Percentiles rank a stretch among this genome's conserved stretches.
These are phyloP conservation scores for Mycena maculata DNA, from an alignment of 768 basidiomycete genomes.

Conservation along the genomic window DNA sequence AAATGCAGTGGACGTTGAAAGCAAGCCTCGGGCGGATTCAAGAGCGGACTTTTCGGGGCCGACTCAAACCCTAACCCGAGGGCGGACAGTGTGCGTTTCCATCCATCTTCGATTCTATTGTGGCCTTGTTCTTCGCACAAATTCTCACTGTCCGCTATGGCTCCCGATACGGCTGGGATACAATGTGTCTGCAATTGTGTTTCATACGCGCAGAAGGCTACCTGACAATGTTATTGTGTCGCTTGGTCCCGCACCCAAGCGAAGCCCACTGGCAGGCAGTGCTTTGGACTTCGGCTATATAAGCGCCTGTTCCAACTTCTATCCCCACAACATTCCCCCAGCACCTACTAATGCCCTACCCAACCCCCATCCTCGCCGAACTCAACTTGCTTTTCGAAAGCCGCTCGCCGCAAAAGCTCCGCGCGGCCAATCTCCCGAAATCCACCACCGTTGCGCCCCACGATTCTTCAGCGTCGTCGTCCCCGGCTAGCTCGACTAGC, in stretches of 20 bases:
- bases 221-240: constrained; percentile 1
- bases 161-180: neutral
- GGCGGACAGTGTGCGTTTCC: neutral
- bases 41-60: too few species aligned
- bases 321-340: constrained; percentile 6
- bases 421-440: neutral
- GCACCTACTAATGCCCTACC: constrained; percentile 19
- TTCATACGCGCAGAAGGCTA: neutral
- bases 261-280: constrained; percentile 3
- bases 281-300: constrained; percentile 25
- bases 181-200: constrained; percentile 22
- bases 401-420: constrained; percentile 15
- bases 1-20: too few species aligned
- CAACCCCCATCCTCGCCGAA: constrained; percentile 24
- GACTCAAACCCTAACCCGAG: too few species aligned
- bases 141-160: neutral
- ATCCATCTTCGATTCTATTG: neutral
- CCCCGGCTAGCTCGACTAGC: constrained; percentile 33
- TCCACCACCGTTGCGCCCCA: neutral
- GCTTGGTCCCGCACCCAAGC: constrained; percentile 13
- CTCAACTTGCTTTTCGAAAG: constrained; percentile 34
- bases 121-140: neutral
- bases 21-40: too few species aligned
- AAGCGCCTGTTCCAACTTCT: constrained; percentile 15
- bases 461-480: constrained; percentile 19